phyloP scores from a whole-genome alignment of 169 alveolate species.

The Cryptosporidium tyzzeri region DNA sequence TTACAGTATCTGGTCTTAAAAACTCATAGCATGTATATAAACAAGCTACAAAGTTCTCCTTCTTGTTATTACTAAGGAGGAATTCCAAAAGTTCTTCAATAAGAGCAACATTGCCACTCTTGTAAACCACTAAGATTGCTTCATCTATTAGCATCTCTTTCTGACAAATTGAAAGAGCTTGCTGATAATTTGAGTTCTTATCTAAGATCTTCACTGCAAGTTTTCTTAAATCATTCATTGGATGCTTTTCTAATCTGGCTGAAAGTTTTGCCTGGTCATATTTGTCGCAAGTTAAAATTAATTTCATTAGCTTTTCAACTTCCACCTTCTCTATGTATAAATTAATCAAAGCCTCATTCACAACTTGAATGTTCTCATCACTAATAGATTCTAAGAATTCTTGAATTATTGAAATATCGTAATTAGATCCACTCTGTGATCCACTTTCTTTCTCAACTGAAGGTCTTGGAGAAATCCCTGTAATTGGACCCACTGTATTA shows the following conservation, averaged over 20 bases:
- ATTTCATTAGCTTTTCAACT: conserved; percentile 92
- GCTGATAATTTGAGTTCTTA: conserved; percentile 90
- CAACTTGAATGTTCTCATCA: conserved; percentile 79
- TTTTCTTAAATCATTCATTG: conserved; percentile 96
- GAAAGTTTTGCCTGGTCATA: conserved; percentile 95
- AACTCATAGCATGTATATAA: conserved; percentile 96
- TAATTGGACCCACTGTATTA: conserved; percentile 85
- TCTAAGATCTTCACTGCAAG: conserved; percentile 94
- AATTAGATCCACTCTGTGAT: background rate
- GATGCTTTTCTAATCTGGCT: conserved; percentile 94
- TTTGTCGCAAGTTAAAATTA: conserved; percentile 93
- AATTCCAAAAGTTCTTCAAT: conserved; percentile 91
- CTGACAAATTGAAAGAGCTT: conserved; percentile 91
- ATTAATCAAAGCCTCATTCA: conserved; percentile 98
- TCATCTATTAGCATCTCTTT: conserved; percentile 88
- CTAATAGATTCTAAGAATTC: conserved; percentile 57
- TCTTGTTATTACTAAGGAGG: conserved; percentile 90
- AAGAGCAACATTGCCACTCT: conserved; percentile 87
- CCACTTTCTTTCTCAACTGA: background rate
- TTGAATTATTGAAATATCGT: conserved; percentile 56
- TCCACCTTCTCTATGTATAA: conserved; percentile 97
- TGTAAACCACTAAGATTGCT: conserved; percentile 90
- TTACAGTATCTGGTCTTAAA: conserved; percentile 96
- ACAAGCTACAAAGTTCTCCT: conserved; percentile 96
- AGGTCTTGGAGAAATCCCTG: conserved; percentile 86